A percentile compares a stretch with the other conserved stretches of the same genome.
Conservation (phyloP, 257 asterid genomes). For the Forsythia suspensa region DNA sequence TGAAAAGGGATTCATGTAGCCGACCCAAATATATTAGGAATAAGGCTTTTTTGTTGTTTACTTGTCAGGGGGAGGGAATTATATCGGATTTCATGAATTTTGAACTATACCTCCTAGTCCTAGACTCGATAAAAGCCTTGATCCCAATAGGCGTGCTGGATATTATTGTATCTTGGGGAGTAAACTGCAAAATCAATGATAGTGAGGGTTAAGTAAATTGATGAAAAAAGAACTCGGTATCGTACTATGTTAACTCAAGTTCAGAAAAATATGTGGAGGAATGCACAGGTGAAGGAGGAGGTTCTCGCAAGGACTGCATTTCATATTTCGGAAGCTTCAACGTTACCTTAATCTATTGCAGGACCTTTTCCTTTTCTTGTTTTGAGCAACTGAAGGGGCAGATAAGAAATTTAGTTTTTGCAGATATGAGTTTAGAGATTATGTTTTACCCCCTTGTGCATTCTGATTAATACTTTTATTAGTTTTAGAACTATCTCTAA, state of each 20-base stretch:
- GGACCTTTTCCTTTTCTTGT: not conserved
- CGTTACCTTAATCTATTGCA: not conserved
- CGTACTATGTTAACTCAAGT: not conserved
- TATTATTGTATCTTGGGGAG: not conserved
- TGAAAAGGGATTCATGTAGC: not conserved
- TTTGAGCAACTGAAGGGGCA: not conserved
- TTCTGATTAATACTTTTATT: not conserved
- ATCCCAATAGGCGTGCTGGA: not conserved
- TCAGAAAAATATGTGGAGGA: not conserved
- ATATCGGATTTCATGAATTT: not conserved
- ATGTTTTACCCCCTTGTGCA: no score
- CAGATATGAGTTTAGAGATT: not conserved
- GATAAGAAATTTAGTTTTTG: not conserved
- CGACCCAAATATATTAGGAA: not conserved
- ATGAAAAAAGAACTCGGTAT: not conserved
- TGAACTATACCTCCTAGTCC: not conserved
- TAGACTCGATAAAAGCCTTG: not conserved
- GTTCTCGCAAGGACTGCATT: not conserved
- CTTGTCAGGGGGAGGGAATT: not conserved
- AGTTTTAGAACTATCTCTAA: not conserved
- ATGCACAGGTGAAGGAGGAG: not conserved
- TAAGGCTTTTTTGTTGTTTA: not conserved
- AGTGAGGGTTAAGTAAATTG: not conserved
- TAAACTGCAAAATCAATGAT: constrained; percentile 1
- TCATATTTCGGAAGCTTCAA: not conserved